Base-by-base conservation (phyloP, 352 stramenopile species). In the Pythium rishiriense region DNA sequence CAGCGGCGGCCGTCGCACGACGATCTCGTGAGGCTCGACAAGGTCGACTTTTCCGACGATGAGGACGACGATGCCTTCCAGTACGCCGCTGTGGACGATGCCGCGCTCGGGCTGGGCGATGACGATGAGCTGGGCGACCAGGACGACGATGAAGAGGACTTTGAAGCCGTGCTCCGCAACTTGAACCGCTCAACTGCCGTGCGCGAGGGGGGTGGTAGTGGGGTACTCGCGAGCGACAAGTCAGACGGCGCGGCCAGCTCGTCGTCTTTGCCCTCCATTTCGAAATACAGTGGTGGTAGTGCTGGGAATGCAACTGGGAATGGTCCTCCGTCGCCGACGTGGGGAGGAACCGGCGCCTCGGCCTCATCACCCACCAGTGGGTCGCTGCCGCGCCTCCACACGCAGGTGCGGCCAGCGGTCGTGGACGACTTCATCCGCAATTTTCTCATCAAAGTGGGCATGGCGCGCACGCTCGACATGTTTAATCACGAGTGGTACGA, bases 401-500 rank as follows among this genome's bases (percentile, higher is more conserved):
- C 84, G 5, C 84, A 92, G 75, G 78, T 90, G 53, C 76, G 81
- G 26, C 93, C 93, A 7, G 82, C 89, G 0, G 90, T 98, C 12
- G 85, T 97, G 25, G 93, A 98, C 69, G 93, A 98, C 57, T 98
- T 98, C 48, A 88, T 98, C 64, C 87, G 92, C 35, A 98, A 98
- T 62, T 98, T 98, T 67, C 74, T 98, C 47, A 97, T 98, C 72
- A 98, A 98, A 64, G 72, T 96, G 15, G 81, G 85, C 33, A 96
- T 98, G 80, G 58, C 76, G 8, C 75, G 81, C 26, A 97, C 93
- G 50, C 83, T 98, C 29, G 91, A 98, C 58, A 80, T 79, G 64
- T 98, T 98, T 74, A 98, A 98, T 70, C 93, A 96, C 63, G 94
- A 98, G 75, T 98, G 94, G 93, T 98, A 97, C 76, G 92, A 98